Evolutionary conservation across 768 basidiomycete species (phyloP).

Genomic region (Pulveroboletus sp.): DNA sequence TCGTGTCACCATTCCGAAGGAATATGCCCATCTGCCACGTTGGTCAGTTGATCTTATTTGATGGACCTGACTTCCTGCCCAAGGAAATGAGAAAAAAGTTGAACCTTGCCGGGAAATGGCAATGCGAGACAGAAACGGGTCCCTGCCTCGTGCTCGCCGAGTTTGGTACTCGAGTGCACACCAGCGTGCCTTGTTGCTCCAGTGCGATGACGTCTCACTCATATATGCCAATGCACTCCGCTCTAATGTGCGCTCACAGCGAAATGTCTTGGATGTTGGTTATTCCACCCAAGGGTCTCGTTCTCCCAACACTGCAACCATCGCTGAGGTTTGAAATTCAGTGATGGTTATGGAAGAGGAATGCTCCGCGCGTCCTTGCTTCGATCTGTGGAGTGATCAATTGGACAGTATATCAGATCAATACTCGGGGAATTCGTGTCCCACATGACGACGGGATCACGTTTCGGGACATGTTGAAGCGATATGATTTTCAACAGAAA

Average conservation of each 20-base stretch:
- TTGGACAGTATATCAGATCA: slow-evolving; percentile 15
- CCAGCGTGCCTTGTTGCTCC: background rate
- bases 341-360: slow-evolving; percentile 26
- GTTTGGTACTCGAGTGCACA: background rate
- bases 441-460: slow-evolving; percentile 1
- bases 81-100: slow-evolving; percentile 8
- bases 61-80: slow-evolving; percentile 6
- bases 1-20: slow-evolving; percentile 6
- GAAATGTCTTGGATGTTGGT: background rate
- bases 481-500: slow-evolving; percentile 4
- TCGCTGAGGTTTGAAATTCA: slow-evolving; percentile 19
- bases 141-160: slow-evolving; percentile 10
- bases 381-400: slow-evolving; percentile 28
- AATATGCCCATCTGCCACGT: slow-evolving; percentile 14
- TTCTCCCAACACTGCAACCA: slow-evolving; percentile 1
- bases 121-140: slow-evolving; percentile 3
- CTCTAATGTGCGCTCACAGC: background rate
- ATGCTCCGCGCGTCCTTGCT: slow-evolving; percentile 11
- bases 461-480: slow-evolving; percentile 1
- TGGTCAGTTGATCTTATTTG: slow-evolving; percentile 10
- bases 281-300: background rate
- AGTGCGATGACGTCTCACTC: slow-evolving; percentile 1
- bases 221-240: background rate
- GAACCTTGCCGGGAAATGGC: slow-evolving; percentile 16
- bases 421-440: slow-evolving; percentile 10